Evolutionary conservation across 208 protist species (phyloP).

Genomic region (Naegleria fowleri): DNA sequence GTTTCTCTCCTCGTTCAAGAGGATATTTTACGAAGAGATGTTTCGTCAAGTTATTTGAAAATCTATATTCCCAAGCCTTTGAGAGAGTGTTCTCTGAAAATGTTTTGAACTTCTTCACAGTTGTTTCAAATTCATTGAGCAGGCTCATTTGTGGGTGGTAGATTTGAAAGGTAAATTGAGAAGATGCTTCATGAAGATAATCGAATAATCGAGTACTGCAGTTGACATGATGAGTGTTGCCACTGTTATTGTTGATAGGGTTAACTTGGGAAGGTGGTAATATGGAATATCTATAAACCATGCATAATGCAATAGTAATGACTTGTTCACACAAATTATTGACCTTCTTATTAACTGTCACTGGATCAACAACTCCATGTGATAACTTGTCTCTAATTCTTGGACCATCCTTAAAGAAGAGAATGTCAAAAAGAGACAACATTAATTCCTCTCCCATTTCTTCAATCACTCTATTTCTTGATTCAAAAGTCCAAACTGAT

Average conservation of each 20-base stretch:
- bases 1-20: not conserved
- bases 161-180: not conserved
- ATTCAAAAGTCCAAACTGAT: not conserved
- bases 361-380: constrained; percentile 2
- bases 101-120: not conserved
- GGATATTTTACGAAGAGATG: not conserved
- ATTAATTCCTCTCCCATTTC: not conserved
- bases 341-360: not conserved
- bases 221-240: not conserved
- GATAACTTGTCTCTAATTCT: constrained; percentile 17
- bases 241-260: not conserved
- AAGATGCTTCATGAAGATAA: not conserved
- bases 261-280: not conserved
- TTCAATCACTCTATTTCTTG: not conserved
- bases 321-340: not conserved
- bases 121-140: not conserved
- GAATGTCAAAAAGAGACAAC: not conserved
- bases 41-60: not conserved
- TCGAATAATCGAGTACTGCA: too few species aligned
- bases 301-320: not conserved
- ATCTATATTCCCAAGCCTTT: not conserved
- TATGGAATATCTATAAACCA: not conserved
- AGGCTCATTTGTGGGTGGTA: not conserved
- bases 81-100: not conserved
- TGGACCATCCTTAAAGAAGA: constrained; percentile 17